phyloP scores from a whole-genome alignment of 768 basidiomycete genomes.

The Porpolomopsis calyptriformis region DNA sequence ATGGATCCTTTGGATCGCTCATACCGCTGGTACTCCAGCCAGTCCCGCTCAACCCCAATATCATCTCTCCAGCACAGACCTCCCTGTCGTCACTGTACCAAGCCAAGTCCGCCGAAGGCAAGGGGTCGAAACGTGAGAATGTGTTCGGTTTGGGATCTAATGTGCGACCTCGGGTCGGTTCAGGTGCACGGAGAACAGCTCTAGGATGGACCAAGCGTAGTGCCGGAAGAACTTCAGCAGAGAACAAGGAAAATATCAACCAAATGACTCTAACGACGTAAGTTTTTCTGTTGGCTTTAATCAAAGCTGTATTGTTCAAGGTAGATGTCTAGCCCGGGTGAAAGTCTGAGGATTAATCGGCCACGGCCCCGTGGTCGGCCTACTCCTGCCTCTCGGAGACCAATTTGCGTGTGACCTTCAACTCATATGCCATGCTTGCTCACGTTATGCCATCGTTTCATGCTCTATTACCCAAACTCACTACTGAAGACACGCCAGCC shows the following conservation, averaged over 20 bases:
- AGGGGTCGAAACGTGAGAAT: constrained; percentile 30
- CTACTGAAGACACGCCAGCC: background rate
- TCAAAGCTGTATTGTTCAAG: background rate
- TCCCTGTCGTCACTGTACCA: constrained; percentile 31
- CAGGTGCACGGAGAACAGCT: constrained; percentile 44
- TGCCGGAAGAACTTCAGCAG: constrained; percentile 37
- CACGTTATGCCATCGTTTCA: background rate
- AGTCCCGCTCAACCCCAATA: constrained; percentile 32
- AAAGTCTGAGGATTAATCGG: constrained; percentile 37
- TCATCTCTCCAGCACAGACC: constrained; percentile 26
- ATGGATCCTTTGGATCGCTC: constrained; percentile 11
- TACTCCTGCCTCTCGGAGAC: constrained; percentile 31
- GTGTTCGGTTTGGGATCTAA: constrained; percentile 24
- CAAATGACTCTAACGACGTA: constrained; percentile 44
- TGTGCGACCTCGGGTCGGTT: constrained; percentile 42
- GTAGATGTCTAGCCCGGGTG: constrained; percentile 33
- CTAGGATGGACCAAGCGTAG: constrained; percentile 59
- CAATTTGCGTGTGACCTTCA: constrained; percentile 24
- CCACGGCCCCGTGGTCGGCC: constrained; percentile 41
- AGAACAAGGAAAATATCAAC: constrained; percentile 46
- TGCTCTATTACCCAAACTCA: background rate
- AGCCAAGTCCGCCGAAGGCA: constrained; percentile 25
- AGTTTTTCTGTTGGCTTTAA: constrained; percentile 19
- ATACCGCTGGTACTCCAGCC: constrained; percentile 32
- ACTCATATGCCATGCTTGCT: background rate